Conservation (phyloP, 2,329 filamentous ascomycete genomes). For the Fusarium pseudoanthophilum region DNA sequence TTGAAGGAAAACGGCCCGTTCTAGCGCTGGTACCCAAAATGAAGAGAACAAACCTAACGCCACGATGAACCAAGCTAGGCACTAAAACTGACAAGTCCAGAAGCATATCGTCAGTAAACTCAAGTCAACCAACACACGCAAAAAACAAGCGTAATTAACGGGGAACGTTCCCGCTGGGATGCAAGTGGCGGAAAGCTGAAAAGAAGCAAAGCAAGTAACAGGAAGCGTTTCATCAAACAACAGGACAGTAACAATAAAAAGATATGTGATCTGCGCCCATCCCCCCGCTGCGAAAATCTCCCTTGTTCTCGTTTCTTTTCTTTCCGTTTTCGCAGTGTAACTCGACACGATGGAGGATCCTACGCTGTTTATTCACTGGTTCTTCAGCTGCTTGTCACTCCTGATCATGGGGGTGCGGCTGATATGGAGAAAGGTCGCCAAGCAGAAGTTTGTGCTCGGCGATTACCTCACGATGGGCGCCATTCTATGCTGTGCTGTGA, state of each 20-base stretch:
- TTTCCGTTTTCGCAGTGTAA: background rate
- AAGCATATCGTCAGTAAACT: background rate
- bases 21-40: background rate
- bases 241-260: background rate
- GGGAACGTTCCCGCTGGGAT: background rate
- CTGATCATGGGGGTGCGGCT: background rate
- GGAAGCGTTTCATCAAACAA: background rate
- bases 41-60: background rate
- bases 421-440: background rate
- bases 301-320: background rate
- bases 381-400: conserved; percentile 2
- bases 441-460: background rate
- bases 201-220: background rate
- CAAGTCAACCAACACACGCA: background rate
- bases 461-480: conserved; percentile 1
- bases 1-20: background rate
- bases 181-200: background rate
- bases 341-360: background rate
- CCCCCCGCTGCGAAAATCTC: background rate
- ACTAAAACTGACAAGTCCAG: background rate
- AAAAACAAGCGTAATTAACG: conserved; percentile 1
- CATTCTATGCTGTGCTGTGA: background rate
- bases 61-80: background rate
- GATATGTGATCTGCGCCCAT: background rate
- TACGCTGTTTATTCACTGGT: conserved; percentile 3